Evolutionary conservation across 2,329 filamentous ascomycete genomes (phyloP).

Genomic region (Bretziella fagacearum): DNA sequence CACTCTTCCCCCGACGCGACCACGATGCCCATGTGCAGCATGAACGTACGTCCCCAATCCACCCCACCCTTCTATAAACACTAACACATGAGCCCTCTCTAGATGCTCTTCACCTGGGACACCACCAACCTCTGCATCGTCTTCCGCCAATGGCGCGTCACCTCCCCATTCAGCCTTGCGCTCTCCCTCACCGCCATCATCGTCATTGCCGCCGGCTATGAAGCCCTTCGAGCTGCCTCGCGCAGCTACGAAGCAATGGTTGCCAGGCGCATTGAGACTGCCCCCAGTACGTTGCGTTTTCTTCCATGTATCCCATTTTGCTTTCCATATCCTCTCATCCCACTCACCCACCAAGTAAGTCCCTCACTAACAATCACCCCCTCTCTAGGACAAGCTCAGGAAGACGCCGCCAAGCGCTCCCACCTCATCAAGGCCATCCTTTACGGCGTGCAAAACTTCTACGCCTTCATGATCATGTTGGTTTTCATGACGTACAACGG

Average conservation of each 20-base stretch:
- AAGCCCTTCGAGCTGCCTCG: conserved; percentile 62
- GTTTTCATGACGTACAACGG: conserved; percentile 99
- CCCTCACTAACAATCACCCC: conserved; percentile 1
- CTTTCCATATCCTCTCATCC: neutral
- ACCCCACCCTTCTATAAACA: neutral
- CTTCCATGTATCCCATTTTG: neutral
- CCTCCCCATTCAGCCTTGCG: conserved; percentile 54
- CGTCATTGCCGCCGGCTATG: conserved; percentile 77
- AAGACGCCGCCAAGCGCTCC: conserved; percentile 44
- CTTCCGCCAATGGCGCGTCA: conserved; percentile 81
- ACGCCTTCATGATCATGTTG: conserved; percentile 98
- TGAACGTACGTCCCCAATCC: conserved; percentile 51
- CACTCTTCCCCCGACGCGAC: conserved; percentile 27
- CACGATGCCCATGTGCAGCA: conserved; percentile 56
- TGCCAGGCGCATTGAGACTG: conserved; percentile 29
- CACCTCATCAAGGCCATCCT: conserved; percentile 66
- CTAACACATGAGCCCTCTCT: neutral
- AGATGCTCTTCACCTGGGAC: conserved; percentile 99
- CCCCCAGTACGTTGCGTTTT: conserved; percentile 39
- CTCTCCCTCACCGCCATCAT: conserved; percentile 71
- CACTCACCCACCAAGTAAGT: neutral
- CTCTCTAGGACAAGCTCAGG: conserved; percentile 42
- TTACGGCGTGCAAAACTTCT: conserved; percentile 91
- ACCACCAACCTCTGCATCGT: conserved; percentile 89
- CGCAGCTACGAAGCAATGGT: conserved; percentile 55